Evolutionary conservation across 2,329 filamentous ascomycete species (phyloP), one percentile per base, ranked within the genome.

Genomic region (Botrytis tulipae): DNA sequence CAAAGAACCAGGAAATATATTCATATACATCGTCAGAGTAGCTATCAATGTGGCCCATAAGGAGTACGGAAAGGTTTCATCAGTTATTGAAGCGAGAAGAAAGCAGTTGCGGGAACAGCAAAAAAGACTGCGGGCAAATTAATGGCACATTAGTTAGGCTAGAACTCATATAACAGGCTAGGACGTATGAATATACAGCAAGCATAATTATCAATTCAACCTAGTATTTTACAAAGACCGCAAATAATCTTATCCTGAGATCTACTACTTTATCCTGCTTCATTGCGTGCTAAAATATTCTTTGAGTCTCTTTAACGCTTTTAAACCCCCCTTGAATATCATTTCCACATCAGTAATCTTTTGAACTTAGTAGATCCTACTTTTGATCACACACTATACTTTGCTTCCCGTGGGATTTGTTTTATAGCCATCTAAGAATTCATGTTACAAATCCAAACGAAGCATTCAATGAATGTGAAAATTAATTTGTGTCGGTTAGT

Each of bases 211-310:
- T 51, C 3, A 14, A n/a, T 14, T n/a, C 12, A 12, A 22, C 48
- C 2, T 14, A 14, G 10, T n/a, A n/a, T n/a, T 51, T 12, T n/a
- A 3, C 1, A 10, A 5, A 51, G 6, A n/a, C 1, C 25, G 4
- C 10, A 25, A 8, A 14, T 8, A 25, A 1, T 40, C 10, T 25
- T 37, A 16, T 60, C 2, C 6, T 22, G 9, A 25, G 25, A 60
- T 10, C 20, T 1, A 37, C 4, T 12, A 37, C 9, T 37, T 37
- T 25, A 48, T 48, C 10, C 46, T 48, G 2, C 46, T 48, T 48
- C 0, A 48, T 22, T 48, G 8, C 7, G 2, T 48, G 20, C 18
- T 22, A 2, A 22, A 3, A 22, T 22, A 4, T 4, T 37, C 22
- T 42, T 42, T 14, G 40, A 42, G 3, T 42, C 40, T 42, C 12